Percentiles rank a stretch among this genome's conserved stretches.
phyloP scores from a whole-genome alignment of 2,329 filamentous ascomycete species.

The Chrysoporthe deuterocubensis region DNA sequence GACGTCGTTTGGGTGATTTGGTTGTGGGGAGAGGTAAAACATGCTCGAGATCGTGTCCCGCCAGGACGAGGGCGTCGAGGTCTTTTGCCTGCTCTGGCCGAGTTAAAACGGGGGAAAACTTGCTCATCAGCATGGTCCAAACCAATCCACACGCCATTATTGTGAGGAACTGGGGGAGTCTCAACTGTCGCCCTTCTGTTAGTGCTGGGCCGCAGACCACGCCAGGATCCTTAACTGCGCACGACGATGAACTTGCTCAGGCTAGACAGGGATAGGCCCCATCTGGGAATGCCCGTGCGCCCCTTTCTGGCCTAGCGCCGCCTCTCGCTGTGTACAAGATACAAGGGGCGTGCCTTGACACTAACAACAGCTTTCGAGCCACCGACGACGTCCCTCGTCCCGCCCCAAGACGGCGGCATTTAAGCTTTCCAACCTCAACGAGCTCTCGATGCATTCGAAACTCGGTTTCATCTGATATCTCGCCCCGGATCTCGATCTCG shows the following conservation, averaged over 20 bases:
- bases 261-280: constrained; percentile 22
- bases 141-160: neutral
- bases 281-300: neutral
- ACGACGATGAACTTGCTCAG: constrained; percentile 25
- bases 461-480: constrained; percentile 1
- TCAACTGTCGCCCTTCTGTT: constrained; percentile 10
- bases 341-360: neutral
- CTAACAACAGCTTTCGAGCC: neutral
- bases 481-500: neutral
- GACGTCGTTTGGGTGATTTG: neutral
- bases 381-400: neutral
- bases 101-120: constrained; percentile 17
- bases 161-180: neutral
- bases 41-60: constrained; percentile 14
- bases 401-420: neutral
- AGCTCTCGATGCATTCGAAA: neutral
- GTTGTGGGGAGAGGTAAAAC: constrained; percentile 8
- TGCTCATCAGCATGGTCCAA: constrained; percentile 15
- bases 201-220: neutral
- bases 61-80: constrained; percentile 9
- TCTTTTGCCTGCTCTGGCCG: constrained; percentile 11
- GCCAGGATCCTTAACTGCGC: neutral
- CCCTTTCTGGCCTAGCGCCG: neutral
- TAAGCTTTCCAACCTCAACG: neutral
- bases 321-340: neutral